Evolutionary conservation across 1,284 basidiomycete genomes (phyloP), one percentile per base, ranked within the genome.

Genomic region (Gomphus bonarii): DNA sequence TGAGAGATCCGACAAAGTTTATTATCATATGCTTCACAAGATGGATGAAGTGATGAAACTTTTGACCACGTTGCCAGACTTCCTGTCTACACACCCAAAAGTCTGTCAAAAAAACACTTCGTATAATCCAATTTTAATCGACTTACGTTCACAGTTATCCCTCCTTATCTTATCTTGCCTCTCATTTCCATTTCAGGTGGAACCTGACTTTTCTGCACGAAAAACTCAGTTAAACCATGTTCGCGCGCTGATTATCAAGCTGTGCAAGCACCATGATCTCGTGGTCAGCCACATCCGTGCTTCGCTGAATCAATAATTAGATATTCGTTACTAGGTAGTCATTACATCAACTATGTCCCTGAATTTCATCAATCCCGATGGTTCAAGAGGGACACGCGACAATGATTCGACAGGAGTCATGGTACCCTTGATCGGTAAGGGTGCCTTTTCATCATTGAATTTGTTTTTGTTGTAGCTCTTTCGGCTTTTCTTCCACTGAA

Each of bases 281-380:
- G 42, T 53, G 31, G 57, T 58, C n/a, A 30, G 50, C 22, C 25
- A 25, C 25, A 25, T 25, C 25, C 25, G 25, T 25, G 25, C 25
- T 4, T 25, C 25, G 2, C 25, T 2, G 25, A 25, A 4, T 25
- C 25, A 25, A 25, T 25, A 25, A 25, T 25, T 4, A 25, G 25
- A 25, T 4, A 25, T 25, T 25, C 25, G 25, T 25, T 25, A 18
- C 9, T 16, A 58, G 57, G 50, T 53, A 44, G 49, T 58, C 3
- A 46, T 58, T 22, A 53, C 50, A 16, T 53, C 57, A 33, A 38
- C 38, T 33, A 58, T 58, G 57, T 52, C 57, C 6, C 53, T 44
- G 10, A 43, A 53, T 25, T 58, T 58, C 25, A 48, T 52, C 30
- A 52, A 53, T n/a, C 33, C 57, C 31, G 57, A 58, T 58, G 57